phyloP scores from a whole-genome alignment of 2,329 filamentous ascomycete species.

The Phialocephala subalpina region DNA sequence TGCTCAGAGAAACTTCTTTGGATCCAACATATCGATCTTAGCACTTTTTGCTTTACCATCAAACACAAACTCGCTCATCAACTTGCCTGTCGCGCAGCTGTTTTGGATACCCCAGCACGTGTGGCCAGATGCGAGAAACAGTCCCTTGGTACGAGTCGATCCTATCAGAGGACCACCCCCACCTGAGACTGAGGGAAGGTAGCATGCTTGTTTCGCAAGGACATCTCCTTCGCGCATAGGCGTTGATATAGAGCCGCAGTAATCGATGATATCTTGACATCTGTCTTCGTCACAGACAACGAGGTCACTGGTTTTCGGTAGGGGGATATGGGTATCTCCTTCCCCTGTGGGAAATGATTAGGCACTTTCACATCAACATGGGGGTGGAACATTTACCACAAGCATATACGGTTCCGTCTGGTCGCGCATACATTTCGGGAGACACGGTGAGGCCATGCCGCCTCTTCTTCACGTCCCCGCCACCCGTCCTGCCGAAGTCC shows the following conservation, averaged over 20 bases:
- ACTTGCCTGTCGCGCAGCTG: conserved; percentile 83
- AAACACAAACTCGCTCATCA: conserved; percentile 82
- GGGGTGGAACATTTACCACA: conserved; percentile 67
- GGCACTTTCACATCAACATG: not conserved
- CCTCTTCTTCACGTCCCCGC: conserved; percentile 56
- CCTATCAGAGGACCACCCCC: conserved; percentile 79
- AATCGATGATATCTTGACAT: conserved; percentile 86
- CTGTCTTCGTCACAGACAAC: conserved; percentile 78
- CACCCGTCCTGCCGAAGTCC: conserved; percentile 64
- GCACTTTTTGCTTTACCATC: conserved; percentile 76
- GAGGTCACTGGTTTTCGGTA: conserved; percentile 78
- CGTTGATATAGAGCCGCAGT: conserved; percentile 73
- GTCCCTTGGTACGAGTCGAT: conserved; percentile 72
- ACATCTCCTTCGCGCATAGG: conserved; percentile 73
- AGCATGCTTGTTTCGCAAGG: conserved; percentile 86
- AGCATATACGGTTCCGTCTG: conserved; percentile 89
- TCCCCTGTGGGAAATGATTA: conserved; percentile 58
- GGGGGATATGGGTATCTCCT: conserved; percentile 76
- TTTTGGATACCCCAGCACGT: conserved; percentile 99
- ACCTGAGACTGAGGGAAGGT: conserved; percentile 69
- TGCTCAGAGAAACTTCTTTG: conserved; percentile 59
- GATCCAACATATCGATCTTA: conserved; percentile 71
- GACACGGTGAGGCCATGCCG: conserved; percentile 71
- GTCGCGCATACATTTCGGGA: conserved; percentile 93
- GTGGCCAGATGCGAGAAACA: conserved; percentile 88